Percentiles rank a stretch among this genome's conserved stretches.
These are phyloP conservation scores for Zasmidium citrigriseum DNA, from an alignment of 2,329 filamentous ascomycete species.

Conservation along the genomic window DNA sequence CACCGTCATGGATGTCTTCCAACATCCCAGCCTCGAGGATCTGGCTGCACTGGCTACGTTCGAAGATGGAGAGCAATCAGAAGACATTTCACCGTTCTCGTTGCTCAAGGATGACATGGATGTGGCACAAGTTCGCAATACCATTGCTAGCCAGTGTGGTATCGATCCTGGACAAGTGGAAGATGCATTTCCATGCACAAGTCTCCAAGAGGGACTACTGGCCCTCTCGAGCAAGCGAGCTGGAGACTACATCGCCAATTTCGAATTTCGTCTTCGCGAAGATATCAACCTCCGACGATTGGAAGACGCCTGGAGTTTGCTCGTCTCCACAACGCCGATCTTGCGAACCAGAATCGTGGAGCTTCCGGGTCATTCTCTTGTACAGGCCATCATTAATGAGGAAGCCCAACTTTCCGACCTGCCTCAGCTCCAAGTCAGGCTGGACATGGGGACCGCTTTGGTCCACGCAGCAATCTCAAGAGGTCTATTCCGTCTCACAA, in stretches of 20 bases:
- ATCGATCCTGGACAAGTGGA: background rate
- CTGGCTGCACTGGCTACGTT: background rate
- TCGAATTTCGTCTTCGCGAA: background rate
- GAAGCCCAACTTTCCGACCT: conserved; percentile 18
- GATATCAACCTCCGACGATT: conserved; percentile 35
- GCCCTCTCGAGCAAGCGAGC: conserved; percentile 53
- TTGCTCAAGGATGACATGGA: background rate
- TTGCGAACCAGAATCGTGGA: conserved; percentile 37
- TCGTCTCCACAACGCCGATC: conserved; percentile 34
- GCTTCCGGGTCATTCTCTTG: conserved; percentile 7
- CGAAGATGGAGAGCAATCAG: background rate
- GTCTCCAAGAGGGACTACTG: conserved; percentile 58
- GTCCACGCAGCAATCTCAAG: conserved; percentile 24
- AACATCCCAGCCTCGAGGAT: conserved; percentile 33
- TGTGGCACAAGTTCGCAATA: background rate
- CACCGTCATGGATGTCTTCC: conserved; percentile 46
- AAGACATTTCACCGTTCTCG: background rate
- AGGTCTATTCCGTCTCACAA: conserved; percentile 25
- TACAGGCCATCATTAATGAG: conserved; percentile 29
- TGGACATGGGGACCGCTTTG: conserved; percentile 3
- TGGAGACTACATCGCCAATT: conserved; percentile 55
- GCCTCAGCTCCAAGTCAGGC: conserved; percentile 36
- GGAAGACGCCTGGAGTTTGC: conserved; percentile 38
- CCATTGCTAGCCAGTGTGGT: background rate
- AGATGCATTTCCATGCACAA: conserved; percentile 42